Evolutionary conservation across 2,329 filamentous ascomycete genomes (phyloP).

Genomic region (Trichoderma oligosporum): DNA sequence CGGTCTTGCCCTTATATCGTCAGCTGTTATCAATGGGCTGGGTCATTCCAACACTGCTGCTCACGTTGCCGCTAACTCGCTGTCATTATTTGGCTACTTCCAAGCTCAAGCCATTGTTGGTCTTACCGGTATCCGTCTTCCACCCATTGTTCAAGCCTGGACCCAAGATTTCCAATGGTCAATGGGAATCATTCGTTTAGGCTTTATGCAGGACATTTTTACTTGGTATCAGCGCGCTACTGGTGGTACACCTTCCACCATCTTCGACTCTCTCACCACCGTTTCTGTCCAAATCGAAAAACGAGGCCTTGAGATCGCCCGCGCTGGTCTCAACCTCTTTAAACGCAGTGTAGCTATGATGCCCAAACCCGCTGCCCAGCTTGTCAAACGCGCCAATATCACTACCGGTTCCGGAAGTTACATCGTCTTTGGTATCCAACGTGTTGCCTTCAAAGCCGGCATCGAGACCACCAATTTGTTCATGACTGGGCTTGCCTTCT

Average conservation of each 20-base stretch:
- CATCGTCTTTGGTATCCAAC: conserved; percentile 75
- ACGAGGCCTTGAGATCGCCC: conserved; percentile 43
- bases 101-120: conserved; percentile 90
- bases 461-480: conserved; percentile 94
- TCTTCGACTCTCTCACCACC: conserved; percentile 69
- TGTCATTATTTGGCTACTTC: conserved; percentile 94
- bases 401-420: conserved; percentile 53
- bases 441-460: conserved; percentile 77
- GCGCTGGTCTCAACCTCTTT: conserved; percentile 42
- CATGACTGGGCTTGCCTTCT: conserved; percentile 86
- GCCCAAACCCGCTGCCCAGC: conserved; percentile 38
- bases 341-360: conserved; percentile 55
- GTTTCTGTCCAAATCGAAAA: conserved; percentile 83
- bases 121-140: conserved; percentile 74
- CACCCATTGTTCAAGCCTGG: conserved; percentile 87
- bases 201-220: conserved; percentile 83
- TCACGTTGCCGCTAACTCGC: conserved; percentile 87
- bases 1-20: conserved; percentile 76
- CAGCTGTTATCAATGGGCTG: conserved; percentile 82
- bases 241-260: conserved; percentile 75
- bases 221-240: conserved; percentile 97
- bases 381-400: conserved; percentile 55
- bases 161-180: conserved; percentile 98
- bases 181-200: conserved; percentile 87
- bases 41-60: conserved; percentile 93